phyloP scores from a whole-genome alignment of 1,284 basidiomycete genomes.

The Ceratobasidium sp. region DNA sequence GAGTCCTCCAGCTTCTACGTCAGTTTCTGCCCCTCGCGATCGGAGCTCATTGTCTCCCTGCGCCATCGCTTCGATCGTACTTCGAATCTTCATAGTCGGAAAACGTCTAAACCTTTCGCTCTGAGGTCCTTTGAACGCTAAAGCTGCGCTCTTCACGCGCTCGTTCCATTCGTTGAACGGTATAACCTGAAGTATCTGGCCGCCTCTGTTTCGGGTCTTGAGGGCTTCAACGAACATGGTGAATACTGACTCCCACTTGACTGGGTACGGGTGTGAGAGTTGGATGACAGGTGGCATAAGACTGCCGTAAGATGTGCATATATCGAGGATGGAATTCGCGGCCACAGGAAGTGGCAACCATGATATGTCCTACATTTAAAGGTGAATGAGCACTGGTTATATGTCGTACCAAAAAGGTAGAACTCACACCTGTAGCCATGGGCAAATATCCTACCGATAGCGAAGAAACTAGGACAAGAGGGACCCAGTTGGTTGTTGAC shows the following conservation, averaged over 20 bases:
- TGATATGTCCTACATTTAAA: background rate
- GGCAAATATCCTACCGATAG: constrained; percentile 8
- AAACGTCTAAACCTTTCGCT: background rate
- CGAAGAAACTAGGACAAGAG: constrained; percentile 27
- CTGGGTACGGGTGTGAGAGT: constrained; percentile 8
- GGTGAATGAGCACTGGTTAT: background rate
- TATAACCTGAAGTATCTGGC: background rate
- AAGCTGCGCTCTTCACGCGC: background rate
- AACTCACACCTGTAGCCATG: constrained; percentile 13
- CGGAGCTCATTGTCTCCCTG: background rate
- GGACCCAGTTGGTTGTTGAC: constrained; percentile 43
- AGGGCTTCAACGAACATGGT: background rate
- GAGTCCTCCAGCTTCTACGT: background rate
- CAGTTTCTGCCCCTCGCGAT: background rate
- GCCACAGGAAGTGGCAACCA: constrained; percentile 17
- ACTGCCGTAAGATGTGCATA: background rate
- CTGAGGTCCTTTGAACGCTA: background rate
- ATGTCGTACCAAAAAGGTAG: background rate
- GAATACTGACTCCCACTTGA: constrained; percentile 14
- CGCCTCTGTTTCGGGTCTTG: background rate
- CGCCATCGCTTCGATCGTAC: background rate
- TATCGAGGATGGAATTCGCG: constrained; percentile 25
- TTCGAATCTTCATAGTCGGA: constrained; percentile 5
- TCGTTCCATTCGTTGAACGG: constrained; percentile 20
- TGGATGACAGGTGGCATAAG: constrained; percentile 13